Evolutionary conservation across 2,329 filamentous ascomycete species (phyloP).

Genomic region (Aspergillus ruber): DNA sequence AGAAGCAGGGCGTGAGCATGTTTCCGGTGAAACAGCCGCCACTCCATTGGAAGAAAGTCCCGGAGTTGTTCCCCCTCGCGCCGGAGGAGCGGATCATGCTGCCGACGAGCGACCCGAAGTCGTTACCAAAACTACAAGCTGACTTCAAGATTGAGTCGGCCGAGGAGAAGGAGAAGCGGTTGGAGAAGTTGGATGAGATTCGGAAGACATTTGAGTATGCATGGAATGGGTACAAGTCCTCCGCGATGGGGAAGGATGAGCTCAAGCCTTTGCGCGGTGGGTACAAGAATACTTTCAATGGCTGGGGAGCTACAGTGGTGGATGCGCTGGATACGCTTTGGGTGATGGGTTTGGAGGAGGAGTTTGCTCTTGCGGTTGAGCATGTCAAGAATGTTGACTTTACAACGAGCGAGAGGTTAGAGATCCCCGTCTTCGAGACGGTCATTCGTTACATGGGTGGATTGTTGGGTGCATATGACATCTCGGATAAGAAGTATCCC

Average conservation of each 20-base stretch:
- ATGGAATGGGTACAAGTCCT: conserved; percentile 73
- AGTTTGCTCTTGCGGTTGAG: conserved; percentile 71
- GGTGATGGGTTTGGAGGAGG: conserved; percentile 73
- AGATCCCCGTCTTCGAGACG: conserved; percentile 89
- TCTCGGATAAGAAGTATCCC: conserved; percentile 64
- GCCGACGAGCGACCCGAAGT: conserved; percentile 63
- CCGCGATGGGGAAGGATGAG: conserved; percentile 84
- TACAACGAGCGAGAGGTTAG: conserved; percentile 57
- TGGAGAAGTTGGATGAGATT: conserved; percentile 59
- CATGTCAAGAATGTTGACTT: conserved; percentile 74
- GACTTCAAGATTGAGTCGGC: conserved; percentile 60
- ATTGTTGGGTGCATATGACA: conserved; percentile 76
- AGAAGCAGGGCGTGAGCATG: conserved; percentile 27
- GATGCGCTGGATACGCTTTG: conserved; percentile 77
- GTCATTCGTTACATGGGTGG: conserved; percentile 88
- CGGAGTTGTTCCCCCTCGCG: conserved; percentile 72
- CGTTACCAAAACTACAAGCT: conserved; percentile 71
- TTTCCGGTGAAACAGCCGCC: conserved; percentile 23
- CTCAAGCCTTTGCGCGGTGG: conserved; percentile 63
- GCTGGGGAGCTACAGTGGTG: conserved; percentile 82
- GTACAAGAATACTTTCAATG: conserved; percentile 76
- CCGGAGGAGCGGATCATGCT: conserved; percentile 65
- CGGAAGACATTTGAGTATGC: conserved; percentile 68
- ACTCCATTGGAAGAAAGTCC: conserved; percentile 66
- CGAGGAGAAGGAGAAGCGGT: conserved; percentile 54